These are phyloP conservation scores for Saraca asoca DNA, from an alignment of 331 rosid species.

Conservation along the genomic window DNA sequence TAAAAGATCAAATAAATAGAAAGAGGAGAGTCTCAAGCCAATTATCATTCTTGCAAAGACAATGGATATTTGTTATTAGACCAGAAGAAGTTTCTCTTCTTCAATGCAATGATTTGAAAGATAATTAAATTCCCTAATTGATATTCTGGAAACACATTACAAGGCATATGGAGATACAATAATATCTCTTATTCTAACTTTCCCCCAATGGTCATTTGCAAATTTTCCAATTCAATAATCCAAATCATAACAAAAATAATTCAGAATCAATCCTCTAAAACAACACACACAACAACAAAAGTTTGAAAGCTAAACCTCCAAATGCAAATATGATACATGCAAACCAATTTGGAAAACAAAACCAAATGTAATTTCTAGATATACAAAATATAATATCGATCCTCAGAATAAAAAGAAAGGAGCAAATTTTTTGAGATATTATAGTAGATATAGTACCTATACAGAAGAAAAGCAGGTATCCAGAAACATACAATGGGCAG, in stretches of 20 bases:
- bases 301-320: constrained; percentile 2
- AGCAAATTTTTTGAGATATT: neutral
- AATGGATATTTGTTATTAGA: neutral
- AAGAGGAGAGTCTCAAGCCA: too few relatives aligned
- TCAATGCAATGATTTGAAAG: constrained; percentile 4
- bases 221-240: neutral
- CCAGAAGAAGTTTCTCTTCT: neutral
- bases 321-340: constrained; percentile 26
- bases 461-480: constrained; percentile 34
- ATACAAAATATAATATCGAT: constrained; percentile 13
- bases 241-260: constrained; percentile 14
- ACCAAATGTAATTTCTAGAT: constrained; percentile 25
- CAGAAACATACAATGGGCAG: neutral
- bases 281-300: neutral
- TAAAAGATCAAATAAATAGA: too few relatives aligned
- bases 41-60: neutral
- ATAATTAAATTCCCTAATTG: too few relatives aligned
- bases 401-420: neutral
- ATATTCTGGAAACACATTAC: neutral
- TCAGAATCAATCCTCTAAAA: constrained; percentile 1
- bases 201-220: neutral
- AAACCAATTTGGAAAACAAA: neutral
- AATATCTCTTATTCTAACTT: neutral
- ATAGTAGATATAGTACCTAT: neutral
- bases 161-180: neutral